Evolutionary conservation across 257 asterid genomes (phyloP).

Genomic region (Plantago elongata): DNA sequence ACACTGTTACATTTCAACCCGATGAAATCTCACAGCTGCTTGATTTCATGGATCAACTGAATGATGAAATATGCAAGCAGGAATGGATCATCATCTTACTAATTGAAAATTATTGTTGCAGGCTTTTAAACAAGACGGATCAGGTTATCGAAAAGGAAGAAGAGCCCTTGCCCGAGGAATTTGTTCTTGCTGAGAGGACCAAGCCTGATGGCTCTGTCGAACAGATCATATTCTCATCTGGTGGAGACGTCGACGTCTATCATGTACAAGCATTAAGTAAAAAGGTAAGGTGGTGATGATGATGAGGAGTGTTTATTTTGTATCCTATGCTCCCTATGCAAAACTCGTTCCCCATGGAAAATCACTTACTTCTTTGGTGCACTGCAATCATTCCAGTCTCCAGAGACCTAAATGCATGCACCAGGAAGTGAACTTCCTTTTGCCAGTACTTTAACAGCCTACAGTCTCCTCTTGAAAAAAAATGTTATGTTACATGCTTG

Average conservation of each 20-base stretch:
- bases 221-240: slow-evolving; percentile 86
- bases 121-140: slow-evolving; percentile 58
- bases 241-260: slow-evolving; percentile 79
- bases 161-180: slow-evolving; percentile 71
- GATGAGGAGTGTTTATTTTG: not conserved
- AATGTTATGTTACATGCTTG: too few species aligned
- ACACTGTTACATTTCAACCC: not conserved
- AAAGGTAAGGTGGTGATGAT: slow-evolving; percentile 40
- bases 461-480: too few species aligned
- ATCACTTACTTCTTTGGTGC: too few species aligned
- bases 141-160: slow-evolving; percentile 77
- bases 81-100: slow-evolving; percentile 13
- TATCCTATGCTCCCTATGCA: not conserved
- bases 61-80: slow-evolving; percentile 2
- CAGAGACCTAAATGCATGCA: too few species aligned
- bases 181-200: slow-evolving; percentile 77
- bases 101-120: slow-evolving; percentile 20
- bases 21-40: not conserved
- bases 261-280: slow-evolving; percentile 87
- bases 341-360: too few species aligned
- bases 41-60: not conserved
- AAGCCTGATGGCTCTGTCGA: slow-evolving; percentile 71
- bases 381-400: too few species aligned
- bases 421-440: too few species aligned
- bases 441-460: too few species aligned